A percentile compares a stretch with the other conserved stretches of the same genome.
phyloP scores from a whole-genome alignment of 2,329 filamentous ascomycete genomes.

The Apiospora sp. region DNA sequence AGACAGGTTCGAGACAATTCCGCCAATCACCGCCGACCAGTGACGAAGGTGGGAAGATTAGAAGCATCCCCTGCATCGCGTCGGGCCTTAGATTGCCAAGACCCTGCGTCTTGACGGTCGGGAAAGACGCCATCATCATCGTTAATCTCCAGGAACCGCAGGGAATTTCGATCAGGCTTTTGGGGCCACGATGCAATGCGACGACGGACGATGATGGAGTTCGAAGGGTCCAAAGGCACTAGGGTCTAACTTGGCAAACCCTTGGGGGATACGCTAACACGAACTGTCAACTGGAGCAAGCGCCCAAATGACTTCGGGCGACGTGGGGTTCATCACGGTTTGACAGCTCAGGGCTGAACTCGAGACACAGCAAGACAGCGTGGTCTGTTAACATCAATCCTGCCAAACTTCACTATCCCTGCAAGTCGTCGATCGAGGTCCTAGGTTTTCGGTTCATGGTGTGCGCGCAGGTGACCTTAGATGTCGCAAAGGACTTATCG shows the following conservation, averaged over 20 bases:
- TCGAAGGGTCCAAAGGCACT: not conserved
- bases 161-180: not conserved
- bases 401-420: not conserved
- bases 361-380: not conserved
- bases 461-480: not conserved
- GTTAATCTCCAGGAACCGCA: not conserved
- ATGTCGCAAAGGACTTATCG: not conserved
- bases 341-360: not conserved
- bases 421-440: not conserved
- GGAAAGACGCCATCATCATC: not conserved
- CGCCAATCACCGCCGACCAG: constrained; percentile 27
- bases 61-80: not conserved
- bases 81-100: not conserved
- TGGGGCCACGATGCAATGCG: not conserved
- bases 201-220: not conserved
- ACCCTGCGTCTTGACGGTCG: not conserved
- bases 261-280: not conserved
- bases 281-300: not conserved
- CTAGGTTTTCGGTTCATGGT: not conserved
- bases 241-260: constrained; percentile 14
- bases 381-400: not conserved
- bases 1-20: constrained; percentile 9
- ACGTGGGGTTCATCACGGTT: not conserved
- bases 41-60: constrained; percentile 18
- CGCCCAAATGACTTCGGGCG: not conserved